Base-by-base conservation (phyloP, 2,329 filamentous ascomycete species). In the Coniella lustricola region DNA sequence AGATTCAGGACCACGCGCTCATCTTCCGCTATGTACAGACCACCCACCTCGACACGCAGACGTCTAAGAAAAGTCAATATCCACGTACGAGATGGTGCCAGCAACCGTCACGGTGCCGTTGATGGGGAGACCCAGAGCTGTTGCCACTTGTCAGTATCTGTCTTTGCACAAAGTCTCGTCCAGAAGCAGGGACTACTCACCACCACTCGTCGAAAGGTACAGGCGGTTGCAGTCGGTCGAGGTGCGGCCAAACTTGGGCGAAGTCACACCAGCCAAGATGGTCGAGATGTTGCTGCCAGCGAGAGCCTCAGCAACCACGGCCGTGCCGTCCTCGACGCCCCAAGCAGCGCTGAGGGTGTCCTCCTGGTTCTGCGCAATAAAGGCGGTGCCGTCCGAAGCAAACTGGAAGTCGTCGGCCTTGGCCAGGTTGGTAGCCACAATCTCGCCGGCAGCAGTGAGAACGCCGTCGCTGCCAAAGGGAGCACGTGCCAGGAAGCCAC, bases 321-420 rank as follows among this genome's bases (percentile, higher is more conserved):
- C 29, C 3, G 10, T n/a, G 2, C 42, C 42, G 7, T 20, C 18
- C 40, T 25, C 35, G 2, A 35, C 40, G 3, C 34, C 34, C 3
- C 4, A 44, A 5, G 46, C 40, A 17, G 17, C 18, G 7, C 46
- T 44, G 22, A 49, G 29, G 4, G 46, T 49, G 12, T 49, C 46
- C 32, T 39, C 7, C 35, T 49, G 40, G 21, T 49, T 49, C 25
- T 44, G 46, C 4, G 46, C 46, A 2, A 49, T 20, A 33, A 49
- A 49, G 3, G 35, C 40, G 1, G 25, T 44, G 3, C 46, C 46
- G 18, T 39, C 34, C 7, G 14, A 12, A n/a, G 34, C 7, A 22
- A 49, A 44, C 41, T 49, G 46, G 18, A 49, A 49, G 25, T 49
- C 46, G 14, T 49, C 46, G n/a, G 40, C 35, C 41, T 8, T 44